These are phyloP conservation scores for Peronospora destructor DNA, from an alignment of 352 stramenopile species.

Conservation along the genomic window DNA sequence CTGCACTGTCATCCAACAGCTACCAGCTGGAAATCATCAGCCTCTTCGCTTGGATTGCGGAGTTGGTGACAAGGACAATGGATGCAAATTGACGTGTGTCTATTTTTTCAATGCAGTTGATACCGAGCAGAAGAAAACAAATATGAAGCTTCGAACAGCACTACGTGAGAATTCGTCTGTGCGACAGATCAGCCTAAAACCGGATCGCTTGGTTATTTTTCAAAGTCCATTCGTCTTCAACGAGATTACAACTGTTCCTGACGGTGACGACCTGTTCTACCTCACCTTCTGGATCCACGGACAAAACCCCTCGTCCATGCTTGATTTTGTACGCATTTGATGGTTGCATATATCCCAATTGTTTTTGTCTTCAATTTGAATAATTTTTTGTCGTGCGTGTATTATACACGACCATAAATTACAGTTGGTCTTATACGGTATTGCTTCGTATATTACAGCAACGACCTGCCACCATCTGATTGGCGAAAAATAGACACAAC, in stretches of 20 bases:
- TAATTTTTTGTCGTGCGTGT: too few relatives aligned
- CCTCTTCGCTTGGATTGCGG: conserved; percentile 63
- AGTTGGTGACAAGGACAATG: conserved; percentile 60
- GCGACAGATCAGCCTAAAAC: conserved; percentile 21
- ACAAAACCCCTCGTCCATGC: conserved; percentile 7
- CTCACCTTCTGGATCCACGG: conserved; percentile 83
- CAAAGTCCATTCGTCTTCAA: conserved; percentile 63
- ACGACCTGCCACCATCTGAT: too few relatives aligned
- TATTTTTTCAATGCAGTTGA: conserved; percentile 51
- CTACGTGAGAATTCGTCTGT: conserved; percentile 26
- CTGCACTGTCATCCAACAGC: conserved; percentile 46
- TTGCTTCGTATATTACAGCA: too few relatives aligned
- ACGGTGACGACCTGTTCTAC: conserved; percentile 40
- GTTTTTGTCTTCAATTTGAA: too few relatives aligned
- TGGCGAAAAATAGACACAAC: too few relatives aligned
- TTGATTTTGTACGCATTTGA: conserved; percentile 9
- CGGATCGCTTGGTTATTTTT: conserved; percentile 66
- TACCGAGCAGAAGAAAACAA: conserved; percentile 10
- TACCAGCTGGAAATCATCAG: conserved; percentile 41
- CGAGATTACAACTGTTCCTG: conserved; percentile 42
- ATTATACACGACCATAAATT: too few relatives aligned
- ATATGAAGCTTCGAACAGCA: conserved; percentile 33
- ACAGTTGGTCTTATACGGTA: too few relatives aligned
- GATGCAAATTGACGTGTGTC: conserved; percentile 68
- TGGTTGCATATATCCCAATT: not conserved